Percentiles rank a stretch among this genome's conserved stretches.
phyloP scores from a whole-genome alignment of 306 rosid genomes.

The Glycyrrhiza uralensis region DNA sequence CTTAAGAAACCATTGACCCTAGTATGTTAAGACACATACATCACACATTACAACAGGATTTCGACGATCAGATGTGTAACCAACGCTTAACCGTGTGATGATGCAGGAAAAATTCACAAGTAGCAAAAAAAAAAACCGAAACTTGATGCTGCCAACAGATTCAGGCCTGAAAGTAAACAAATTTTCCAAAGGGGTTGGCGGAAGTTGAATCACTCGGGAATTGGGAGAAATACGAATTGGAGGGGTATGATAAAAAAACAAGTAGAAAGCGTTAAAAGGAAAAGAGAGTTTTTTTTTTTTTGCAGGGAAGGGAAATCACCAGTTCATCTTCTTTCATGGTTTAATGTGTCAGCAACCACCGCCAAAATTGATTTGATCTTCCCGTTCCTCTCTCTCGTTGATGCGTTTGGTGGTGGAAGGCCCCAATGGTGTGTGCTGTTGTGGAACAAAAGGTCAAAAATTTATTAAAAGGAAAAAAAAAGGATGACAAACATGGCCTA shows the following conservation, averaged over 20 bases:
- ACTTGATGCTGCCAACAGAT: not conserved
- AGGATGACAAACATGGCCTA: no score
- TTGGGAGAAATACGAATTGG: not conserved
- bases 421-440: not conserved
- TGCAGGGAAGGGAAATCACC: conserved; percentile 28
- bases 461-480: no score
- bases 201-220: not conserved
- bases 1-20: no score
- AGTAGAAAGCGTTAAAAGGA: not conserved
- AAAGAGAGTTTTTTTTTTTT: not conserved
- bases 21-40: not conserved
- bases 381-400: not conserved
- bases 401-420: not conserved
- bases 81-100: not conserved
- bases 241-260: not conserved
- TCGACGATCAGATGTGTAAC: not conserved
- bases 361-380: not conserved
- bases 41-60: not conserved
- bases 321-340: conserved; percentile 63
- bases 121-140: not conserved
- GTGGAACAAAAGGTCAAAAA: no score
- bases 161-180: not conserved
- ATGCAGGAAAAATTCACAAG: not conserved
- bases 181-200: not conserved
- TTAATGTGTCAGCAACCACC: not conserved